Conservation (phyloP, 495 filamentous ascomycete genomes). For the Mycothermus thermophilus region DNA sequence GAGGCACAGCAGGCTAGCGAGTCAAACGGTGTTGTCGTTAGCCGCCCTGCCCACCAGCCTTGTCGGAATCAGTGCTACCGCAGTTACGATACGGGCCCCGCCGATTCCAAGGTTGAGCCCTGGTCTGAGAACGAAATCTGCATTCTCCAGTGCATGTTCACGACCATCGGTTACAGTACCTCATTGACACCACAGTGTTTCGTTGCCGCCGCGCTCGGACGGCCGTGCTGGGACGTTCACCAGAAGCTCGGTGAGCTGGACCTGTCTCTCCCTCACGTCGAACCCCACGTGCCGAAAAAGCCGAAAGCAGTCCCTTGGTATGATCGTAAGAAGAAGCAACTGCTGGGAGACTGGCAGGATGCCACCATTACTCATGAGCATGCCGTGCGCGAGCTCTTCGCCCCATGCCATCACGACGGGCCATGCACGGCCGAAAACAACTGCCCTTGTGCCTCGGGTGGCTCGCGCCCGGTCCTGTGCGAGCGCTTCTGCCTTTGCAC, state of each 20-base stretch:
- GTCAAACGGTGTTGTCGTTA: constrained; percentile 1
- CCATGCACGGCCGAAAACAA: constrained; percentile 30
- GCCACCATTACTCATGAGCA: constrained; percentile 32
- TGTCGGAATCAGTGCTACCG: constrained; percentile 32
- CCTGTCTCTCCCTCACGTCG: constrained; percentile 14
- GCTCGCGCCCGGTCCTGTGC: constrained; percentile 37
- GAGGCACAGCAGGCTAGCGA: constrained; percentile 8
- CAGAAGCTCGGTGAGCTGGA: constrained; percentile 30
- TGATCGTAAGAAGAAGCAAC: constrained; percentile 32
- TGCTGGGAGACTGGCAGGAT: constrained; percentile 35
- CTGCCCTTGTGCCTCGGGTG: constrained; percentile 40
- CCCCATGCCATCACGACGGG: constrained; percentile 34
- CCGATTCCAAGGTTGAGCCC: constrained; percentile 7
- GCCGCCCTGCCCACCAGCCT: constrained; percentile 9
- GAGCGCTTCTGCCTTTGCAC: constrained; percentile 54
- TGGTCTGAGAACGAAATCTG: constrained; percentile 29
- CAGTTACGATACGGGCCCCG: constrained; percentile 18
- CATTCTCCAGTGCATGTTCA: constrained; percentile 25
- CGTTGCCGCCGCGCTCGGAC: constrained; percentile 27
- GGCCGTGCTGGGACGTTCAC: constrained; percentile 38
- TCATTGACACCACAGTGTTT: constrained; percentile 26
- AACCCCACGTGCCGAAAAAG: constrained; percentile 13
- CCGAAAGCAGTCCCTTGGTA: constrained; percentile 32
- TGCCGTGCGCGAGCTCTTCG: constrained; percentile 23
- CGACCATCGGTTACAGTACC: constrained; percentile 23